Base-by-base conservation (phyloP, 2,329 filamentous ascomycete species). In the Alternaria arbusti region DNA sequence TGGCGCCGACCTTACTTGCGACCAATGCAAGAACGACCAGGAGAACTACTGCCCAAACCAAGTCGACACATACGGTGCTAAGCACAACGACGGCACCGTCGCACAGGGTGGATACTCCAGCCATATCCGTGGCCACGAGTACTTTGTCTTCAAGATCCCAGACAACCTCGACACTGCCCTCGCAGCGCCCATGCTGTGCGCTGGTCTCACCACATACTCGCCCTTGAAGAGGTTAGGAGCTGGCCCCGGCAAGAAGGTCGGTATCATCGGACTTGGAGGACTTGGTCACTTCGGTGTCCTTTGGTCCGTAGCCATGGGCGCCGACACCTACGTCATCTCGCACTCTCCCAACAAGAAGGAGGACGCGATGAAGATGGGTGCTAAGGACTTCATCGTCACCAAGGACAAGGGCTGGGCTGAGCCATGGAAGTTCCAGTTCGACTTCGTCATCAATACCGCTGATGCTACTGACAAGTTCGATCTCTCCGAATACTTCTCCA, bases 161-260 rank as follows among this genome's bases (percentile, higher is more conserved):
- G 91, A 94, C 30, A 87, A 84, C 56, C 86, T 96, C 49, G 79
- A 84, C 67, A 83, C 79, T 62, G 78, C 78, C 23, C 81, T 89
- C 54, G 91, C 90, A 1, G 93, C 92, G 2, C 91, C 91, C 10
- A 93, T 94, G 91, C 86, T 96, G 70, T 96, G 93, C 80, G 93
- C 92, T 44, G 93, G 93, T 67, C 85, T 96, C 69, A 96, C 93
- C 4, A 89, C 89, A 63, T 96, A 89, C 83, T 91, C 88, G 64
- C 93, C 93, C 1, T 85, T 97, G 13, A 89, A 92, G 67, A 87
- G 92, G 52, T 89, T 94, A 74, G 91, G 91, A 22, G 86, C 87
- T 63, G 91, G 91, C 0, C 91, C 91, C 1, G 92, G 93, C 66
- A 93, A 92, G 84, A 93, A 92, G 82, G 88, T 94, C 22, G 91